These are phyloP conservation scores for Tricholoma furcatifolium DNA, from an alignment of 768 basidiomycete genomes.

Conservation along the genomic window DNA sequence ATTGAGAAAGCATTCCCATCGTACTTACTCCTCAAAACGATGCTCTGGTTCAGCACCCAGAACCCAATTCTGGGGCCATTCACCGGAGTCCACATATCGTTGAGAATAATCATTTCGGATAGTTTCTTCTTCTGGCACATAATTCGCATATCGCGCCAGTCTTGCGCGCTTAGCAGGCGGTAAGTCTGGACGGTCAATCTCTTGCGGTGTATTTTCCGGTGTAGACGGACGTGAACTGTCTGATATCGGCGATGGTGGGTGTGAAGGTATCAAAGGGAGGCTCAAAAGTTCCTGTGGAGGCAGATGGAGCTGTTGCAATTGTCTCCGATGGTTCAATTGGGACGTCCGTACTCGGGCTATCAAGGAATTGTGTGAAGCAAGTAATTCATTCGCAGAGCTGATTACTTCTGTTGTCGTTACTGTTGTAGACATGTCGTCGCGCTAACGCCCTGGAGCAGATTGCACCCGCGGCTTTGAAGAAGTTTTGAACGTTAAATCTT, in stretches of 20 bases:
- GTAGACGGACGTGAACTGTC: slow-evolving; percentile 48
- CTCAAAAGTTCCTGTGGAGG: slow-evolving; percentile 55
- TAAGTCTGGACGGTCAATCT: slow-evolving; percentile 36
- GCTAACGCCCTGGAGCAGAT: background rate
- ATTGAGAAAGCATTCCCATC: background rate
- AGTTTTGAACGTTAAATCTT: background rate
- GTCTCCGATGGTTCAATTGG: slow-evolving; percentile 57
- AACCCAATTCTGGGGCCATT: slow-evolving; percentile 94
- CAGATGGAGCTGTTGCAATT: slow-evolving; percentile 52
- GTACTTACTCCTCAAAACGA: slow-evolving; percentile 90
- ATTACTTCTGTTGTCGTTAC: slow-evolving; percentile 47
- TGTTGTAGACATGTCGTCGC: slow-evolving; percentile 3
- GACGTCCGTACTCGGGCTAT: slow-evolving; percentile 51
- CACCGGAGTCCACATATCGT: slow-evolving; percentile 86
- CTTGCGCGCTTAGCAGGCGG: slow-evolving; percentile 77
- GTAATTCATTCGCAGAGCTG: slow-evolving; percentile 61
- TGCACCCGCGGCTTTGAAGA: background rate
- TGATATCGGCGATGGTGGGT: slow-evolving; percentile 50
- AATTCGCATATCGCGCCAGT: slow-evolving; percentile 70
- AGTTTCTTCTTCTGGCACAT: slow-evolving; percentile 92
- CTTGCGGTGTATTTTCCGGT: slow-evolving; percentile 33
- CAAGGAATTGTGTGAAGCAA: slow-evolving; percentile 60
- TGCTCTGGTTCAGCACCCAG: slow-evolving; percentile 84
- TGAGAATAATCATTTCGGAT: slow-evolving; percentile 94
- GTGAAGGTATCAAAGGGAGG: slow-evolving; percentile 58